Evolutionary conservation across 805 yeast genomes (phyloP).

Genomic region (Candida nitratophila): DNA sequence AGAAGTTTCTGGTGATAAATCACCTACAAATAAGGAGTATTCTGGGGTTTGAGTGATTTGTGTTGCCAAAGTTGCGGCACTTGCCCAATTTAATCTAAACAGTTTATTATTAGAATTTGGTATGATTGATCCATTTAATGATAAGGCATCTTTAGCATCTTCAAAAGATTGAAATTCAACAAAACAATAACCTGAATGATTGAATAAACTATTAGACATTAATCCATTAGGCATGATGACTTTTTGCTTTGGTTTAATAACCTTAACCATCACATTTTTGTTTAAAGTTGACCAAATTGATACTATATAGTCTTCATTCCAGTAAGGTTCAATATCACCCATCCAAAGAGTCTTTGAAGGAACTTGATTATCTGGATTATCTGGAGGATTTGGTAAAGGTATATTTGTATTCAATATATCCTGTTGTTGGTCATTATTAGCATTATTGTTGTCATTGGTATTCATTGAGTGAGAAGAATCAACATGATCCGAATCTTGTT

Average conservation of each 20-base stretch:
- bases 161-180: slow-evolving; percentile 64
- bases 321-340: slow-evolving; percentile 82
- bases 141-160: slow-evolving; percentile 62
- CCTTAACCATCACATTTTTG: slow-evolving; percentile 55
- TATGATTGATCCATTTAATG: slow-evolving; percentile 56
- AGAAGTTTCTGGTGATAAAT: slow-evolving; percentile 68
- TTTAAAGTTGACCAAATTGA: slow-evolving; percentile 54
- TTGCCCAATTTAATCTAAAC: slow-evolving; percentile 78
- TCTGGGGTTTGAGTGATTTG: slow-evolving; percentile 72
- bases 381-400: slow-evolving; percentile 47
- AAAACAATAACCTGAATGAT: slow-evolving; percentile 63
- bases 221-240: slow-evolving; percentile 13
- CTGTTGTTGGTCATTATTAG: not conserved
- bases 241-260: slow-evolving; percentile 43
- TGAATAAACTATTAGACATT: slow-evolving; percentile 12
- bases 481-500: too few relatives aligned
- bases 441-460: not conserved
- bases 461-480: too few relatives aligned
- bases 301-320: slow-evolving; percentile 55
- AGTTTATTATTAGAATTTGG: slow-evolving; percentile 53
- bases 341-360: slow-evolving; percentile 77
- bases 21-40: slow-evolving; percentile 77
- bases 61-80: slow-evolving; percentile 69
- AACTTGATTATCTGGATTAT: slow-evolving; percentile 38
- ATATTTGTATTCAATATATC: slow-evolving; percentile 10